Evolutionary conservation across 805 yeast genomes (phyloP).

Genomic region (Danielia oregonensis): DNA sequence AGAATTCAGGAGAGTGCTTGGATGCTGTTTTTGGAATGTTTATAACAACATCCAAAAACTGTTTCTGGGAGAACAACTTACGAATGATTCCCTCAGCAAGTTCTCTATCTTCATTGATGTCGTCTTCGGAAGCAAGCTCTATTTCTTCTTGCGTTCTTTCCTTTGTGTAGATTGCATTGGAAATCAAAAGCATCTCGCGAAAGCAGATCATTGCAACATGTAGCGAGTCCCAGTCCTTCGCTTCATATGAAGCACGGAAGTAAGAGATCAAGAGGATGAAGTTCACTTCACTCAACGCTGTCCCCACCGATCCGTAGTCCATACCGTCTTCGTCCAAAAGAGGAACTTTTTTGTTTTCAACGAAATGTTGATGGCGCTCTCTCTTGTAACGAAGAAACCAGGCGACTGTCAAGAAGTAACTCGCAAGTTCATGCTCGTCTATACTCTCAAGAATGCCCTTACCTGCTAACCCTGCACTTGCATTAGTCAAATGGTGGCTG

Average conservation of each 20-base stretch:
- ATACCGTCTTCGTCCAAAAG: slow-evolving; percentile 23
- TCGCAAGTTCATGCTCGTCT: slow-evolving; percentile 37
- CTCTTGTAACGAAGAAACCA: slow-evolving; percentile 79
- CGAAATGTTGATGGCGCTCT: slow-evolving; percentile 12
- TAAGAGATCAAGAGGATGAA: slow-evolving; percentile 49
- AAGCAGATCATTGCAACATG: slow-evolving; percentile 70
- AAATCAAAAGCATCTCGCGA: slow-evolving; percentile 53
- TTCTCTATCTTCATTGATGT: slow-evolving; percentile 46
- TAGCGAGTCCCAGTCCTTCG: slow-evolving; percentile 53
- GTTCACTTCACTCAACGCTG: slow-evolving; percentile 58
- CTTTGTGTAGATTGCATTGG: slow-evolving; percentile 40
- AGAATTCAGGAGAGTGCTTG: slow-evolving; percentile 59
- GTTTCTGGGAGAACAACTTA: slow-evolving; percentile 66
- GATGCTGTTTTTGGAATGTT: slow-evolving; percentile 60
- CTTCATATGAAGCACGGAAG: slow-evolving; percentile 40
- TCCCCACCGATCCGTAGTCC: slow-evolving; percentile 46
- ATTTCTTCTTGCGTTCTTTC: slow-evolving; percentile 12
- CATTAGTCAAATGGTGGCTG: slow-evolving; percentile 26
- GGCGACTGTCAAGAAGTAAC: slow-evolving; percentile 54
- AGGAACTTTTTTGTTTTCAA: slow-evolving; percentile 4
- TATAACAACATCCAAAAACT: slow-evolving; percentile 52
- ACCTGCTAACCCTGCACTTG: slow-evolving; percentile 11
- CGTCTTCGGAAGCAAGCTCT: slow-evolving; percentile 22
- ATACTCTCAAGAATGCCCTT: slow-evolving; percentile 26
- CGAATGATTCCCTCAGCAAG: slow-evolving; percentile 57